Evolutionary conservation across 2,329 filamentous ascomycete species (phyloP).

Genomic region (Fusarium mundagurra): DNA sequence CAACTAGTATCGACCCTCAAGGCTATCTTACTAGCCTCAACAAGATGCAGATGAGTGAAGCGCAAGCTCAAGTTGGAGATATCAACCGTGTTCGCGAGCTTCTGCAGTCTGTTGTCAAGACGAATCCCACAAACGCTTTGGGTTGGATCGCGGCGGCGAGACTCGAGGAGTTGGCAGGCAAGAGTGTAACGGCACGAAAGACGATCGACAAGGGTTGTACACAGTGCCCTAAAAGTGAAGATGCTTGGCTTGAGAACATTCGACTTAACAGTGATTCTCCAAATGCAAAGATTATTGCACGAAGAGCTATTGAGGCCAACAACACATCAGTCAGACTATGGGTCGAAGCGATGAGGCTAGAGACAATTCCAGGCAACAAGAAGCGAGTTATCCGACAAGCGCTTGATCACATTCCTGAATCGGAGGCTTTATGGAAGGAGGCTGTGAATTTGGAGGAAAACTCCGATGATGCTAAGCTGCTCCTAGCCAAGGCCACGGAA

Average conservation of each 20-base stretch:
- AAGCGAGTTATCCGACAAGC: slow-evolving; percentile 94
- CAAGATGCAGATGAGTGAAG: slow-evolving; percentile 80
- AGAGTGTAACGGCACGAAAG: slow-evolving; percentile 87
- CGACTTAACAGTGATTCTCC: slow-evolving; percentile 84
- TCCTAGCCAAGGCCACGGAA: slow-evolving; percentile 94
- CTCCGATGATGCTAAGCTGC: slow-evolving; percentile 83
- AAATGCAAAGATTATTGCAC: slow-evolving; percentile 95
- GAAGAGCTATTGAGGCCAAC: slow-evolving; percentile 92
- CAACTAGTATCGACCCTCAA: slow-evolving; percentile 92
- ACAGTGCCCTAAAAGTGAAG: slow-evolving; percentile 91
- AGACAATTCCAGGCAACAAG: slow-evolving; percentile 83
- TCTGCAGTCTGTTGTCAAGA: slow-evolving; percentile 96
- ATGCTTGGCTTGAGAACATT: slow-evolving; percentile 96
- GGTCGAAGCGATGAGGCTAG: slow-evolving; percentile 95
- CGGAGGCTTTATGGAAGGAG: slow-evolving; percentile 97
- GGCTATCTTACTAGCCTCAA: slow-evolving; percentile 94
- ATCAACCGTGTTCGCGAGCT: slow-evolving; percentile 93
- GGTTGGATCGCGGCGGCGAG: slow-evolving; percentile 96
- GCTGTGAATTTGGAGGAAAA: slow-evolving; percentile 96
- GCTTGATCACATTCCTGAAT: slow-evolving; percentile 91
- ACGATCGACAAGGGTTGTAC: slow-evolving; percentile 89
- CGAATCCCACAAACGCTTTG: slow-evolving; percentile 92
- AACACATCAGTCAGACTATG: slow-evolving; percentile 88
- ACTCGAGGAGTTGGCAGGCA: slow-evolving; percentile 91
- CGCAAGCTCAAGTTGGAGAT: slow-evolving; percentile 88